Evolutionary conservation across 495 filamentous ascomycete genomes (phyloP), one percentile per base, ranked within the genome.

Genomic region (Hypomontagnella monticulosa): DNA sequence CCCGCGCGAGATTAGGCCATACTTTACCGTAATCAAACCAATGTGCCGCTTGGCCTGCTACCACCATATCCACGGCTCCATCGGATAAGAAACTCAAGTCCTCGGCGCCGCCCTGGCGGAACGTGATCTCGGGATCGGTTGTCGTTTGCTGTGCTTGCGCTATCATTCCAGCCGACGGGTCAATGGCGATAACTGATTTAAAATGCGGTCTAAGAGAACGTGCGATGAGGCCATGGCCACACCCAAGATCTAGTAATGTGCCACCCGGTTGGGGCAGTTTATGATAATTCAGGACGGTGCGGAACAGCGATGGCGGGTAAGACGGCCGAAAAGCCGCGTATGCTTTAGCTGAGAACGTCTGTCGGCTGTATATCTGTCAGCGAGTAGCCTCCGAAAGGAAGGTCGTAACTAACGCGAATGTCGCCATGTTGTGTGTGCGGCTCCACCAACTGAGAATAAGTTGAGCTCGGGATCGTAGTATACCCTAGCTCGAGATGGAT

Each of bases 291-390:
- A 88, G 79, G 5, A 88, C 75, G 34, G 75, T 77, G 43, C 71
- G 79, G 76, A 84, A 88, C 34, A 90, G 75, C 14, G 70, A 69
- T 6, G 76, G 63, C n/a, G 84, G 85, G 70, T 89, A 89, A 49
- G 78, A 71, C n/a, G 87, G 88, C 19, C 87, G 85, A 76, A 87
- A 86, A 56, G 84, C 71, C 10, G 88, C 87, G 64, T 89, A 89
- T 27, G 79, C 75, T 37, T 78, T 70, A 34, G 84, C 83, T 36
- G 81, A 82, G 72, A 85, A 90, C 34, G 74, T 78, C 20, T 76
- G 36, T 34, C 75, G 72, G 49, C 73, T 77, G 62, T 65, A 62
- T 18, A 50, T 71, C 38, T 71, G 65, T 83, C 78, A 48, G 81
- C 81, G 71, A 51, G 11, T 40, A 49, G 30, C 63, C 47, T 67